Base-by-base conservation (phyloP, 805 yeast genomes). In the Metschnikowia sp. region DNA sequence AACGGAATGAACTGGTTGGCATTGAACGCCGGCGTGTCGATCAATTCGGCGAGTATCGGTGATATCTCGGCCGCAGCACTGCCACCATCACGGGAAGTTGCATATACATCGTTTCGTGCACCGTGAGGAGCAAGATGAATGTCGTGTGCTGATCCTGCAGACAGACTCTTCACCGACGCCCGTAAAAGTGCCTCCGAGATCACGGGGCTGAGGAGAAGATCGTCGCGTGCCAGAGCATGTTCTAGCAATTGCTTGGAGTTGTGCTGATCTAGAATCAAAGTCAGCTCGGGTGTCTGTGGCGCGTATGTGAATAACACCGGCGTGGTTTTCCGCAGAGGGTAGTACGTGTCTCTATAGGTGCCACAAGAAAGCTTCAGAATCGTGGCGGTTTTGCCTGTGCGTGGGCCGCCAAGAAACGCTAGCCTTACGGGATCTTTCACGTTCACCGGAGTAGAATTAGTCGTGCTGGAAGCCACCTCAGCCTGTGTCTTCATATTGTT, bases 21-120 rank as follows among this genome's bases (percentile, higher is more conserved):
- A 39, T 81, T 77, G 61, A 83, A 84, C 2, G 86, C 81, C 0
- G 91, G 89, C 0, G 92, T 83, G 56, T 87, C 95, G 1, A 86
- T 79, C 31, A 86, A 67, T 59, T 87, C 95, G 4, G 84, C 68
- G 30, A 81, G 63, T 10, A 85, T 78, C 1, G 90, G 88, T 0
- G 58, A 42, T 15, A 55, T 35, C 10, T 42, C 40, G 12, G 36
- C 36, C 11, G 32, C 36, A 10, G 30, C 13, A 18, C 41, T 30
- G 15, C 37, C 47, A 11, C 39, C 33, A 15, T 34, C 46, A 12
- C 46, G 43, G 40, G 58, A 60, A 1, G 57, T 49, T 1, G 57
- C 50, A 43, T 58, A 66, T 45, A 60, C 51, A 2, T 51, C 55
- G 54, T 65, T 66, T 13, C 52, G 45, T 1, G 57, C 46, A 8